These are phyloP conservation scores for Phallus indusiatus DNA, from an alignment of 768 basidiomycete species.

Conservation along the genomic window DNA sequence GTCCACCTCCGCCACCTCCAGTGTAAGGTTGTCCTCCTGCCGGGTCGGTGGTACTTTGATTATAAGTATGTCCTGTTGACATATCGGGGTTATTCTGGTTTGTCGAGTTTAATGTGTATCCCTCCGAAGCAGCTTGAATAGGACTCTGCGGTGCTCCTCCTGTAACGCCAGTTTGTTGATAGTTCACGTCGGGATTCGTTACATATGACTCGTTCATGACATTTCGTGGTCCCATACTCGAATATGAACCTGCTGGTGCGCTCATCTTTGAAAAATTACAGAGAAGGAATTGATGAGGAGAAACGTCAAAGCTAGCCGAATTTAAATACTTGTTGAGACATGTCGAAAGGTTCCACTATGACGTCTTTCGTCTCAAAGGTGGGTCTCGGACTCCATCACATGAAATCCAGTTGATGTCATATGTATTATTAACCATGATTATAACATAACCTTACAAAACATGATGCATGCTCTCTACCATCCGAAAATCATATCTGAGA, in stretches of 20 bases:
- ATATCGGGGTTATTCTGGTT: not conserved
- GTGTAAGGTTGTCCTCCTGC: not conserved
- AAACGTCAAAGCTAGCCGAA: no score
- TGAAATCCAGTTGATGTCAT: not conserved
- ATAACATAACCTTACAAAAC: not conserved
- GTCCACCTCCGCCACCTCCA: not conserved
- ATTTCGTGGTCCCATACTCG: not conserved
- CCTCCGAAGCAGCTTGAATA: not conserved
- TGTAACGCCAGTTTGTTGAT: not conserved
- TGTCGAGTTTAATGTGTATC: not conserved
- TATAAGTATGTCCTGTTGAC: not conserved
- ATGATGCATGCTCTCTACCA: conserved; percentile 38
- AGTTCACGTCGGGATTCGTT: not conserved
- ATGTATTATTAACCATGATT: not conserved
- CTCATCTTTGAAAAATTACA: not conserved
- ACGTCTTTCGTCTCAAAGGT: no score
- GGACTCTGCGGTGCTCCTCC: not conserved
- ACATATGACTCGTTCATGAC: not conserved
- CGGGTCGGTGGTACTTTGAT: not conserved
- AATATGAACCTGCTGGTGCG: not conserved
- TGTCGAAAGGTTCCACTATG: no score
- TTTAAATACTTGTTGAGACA: no score
- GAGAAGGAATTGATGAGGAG: no score
- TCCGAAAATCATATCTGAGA: conserved; percentile 74
- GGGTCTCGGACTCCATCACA: not conserved